Conservation (phyloP, 2,329 filamentous ascomycete species). For the Penicillium sp. region DNA sequence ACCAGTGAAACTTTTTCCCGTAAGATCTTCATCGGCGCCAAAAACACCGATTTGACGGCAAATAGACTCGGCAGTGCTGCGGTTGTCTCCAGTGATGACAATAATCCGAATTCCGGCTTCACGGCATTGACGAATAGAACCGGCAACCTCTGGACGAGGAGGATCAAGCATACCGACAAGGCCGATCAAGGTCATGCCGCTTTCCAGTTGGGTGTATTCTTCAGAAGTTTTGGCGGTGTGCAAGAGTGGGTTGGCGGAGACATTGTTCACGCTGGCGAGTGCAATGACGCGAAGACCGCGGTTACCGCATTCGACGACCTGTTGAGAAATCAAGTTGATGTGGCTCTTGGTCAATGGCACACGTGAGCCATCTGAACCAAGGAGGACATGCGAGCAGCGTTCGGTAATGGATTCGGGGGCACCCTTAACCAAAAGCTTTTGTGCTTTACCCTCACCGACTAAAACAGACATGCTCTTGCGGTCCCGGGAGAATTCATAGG, state of each 20-base stretch:
- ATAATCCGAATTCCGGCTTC: slow-evolving; percentile 93
- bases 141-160: slow-evolving; percentile 83
- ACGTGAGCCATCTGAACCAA: slow-evolving; percentile 74
- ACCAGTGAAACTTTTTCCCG: slow-evolving; percentile 90
- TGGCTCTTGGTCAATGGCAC: slow-evolving; percentile 69
- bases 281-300: slow-evolving; percentile 91
- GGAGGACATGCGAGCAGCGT: slow-evolving; percentile 76
- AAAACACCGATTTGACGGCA: slow-evolving; percentile 97
- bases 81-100: slow-evolving; percentile 97
- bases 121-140: slow-evolving; percentile 82
- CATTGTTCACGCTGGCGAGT: slow-evolving; percentile 76
- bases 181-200: slow-evolving; percentile 89
- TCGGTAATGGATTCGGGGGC: slow-evolving; percentile 93
- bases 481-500: slow-evolving; percentile 95
- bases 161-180: slow-evolving; percentile 96
- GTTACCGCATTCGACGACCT: slow-evolving; percentile 87
- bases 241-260: slow-evolving; percentile 66
- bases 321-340: slow-evolving; percentile 65
- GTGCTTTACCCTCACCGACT: slow-evolving; percentile 63
- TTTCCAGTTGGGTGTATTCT: slow-evolving; percentile 83
- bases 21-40: slow-evolving; percentile 71
- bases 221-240: slow-evolving; percentile 73
- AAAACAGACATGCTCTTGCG: slow-evolving; percentile 99
- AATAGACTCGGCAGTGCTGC: slow-evolving; percentile 94
- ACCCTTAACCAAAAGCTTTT: slow-evolving; percentile 91